These are phyloP conservation scores for Pleurotus tuber-regium DNA, from an alignment of 768 basidiomycete genomes.

Conservation along the genomic window DNA sequence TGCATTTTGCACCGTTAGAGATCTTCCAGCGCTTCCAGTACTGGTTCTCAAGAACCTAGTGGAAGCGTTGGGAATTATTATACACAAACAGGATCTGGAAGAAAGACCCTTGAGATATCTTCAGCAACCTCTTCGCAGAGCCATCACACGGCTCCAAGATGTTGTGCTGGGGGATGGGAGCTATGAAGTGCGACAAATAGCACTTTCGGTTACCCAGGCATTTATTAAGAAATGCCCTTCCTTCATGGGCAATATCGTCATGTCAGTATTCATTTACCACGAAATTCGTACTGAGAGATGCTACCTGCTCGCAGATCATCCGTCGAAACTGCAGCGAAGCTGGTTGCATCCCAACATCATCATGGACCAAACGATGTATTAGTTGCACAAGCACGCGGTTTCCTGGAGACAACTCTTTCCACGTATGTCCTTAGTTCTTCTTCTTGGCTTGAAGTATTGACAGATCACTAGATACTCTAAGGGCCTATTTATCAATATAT, in stretches of 20 bases:
- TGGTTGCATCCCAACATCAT: slow-evolving; percentile 45
- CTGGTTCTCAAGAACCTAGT: slow-evolving; percentile 58
- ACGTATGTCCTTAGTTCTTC: slow-evolving; percentile 31
- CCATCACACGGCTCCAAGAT: slow-evolving; percentile 50
- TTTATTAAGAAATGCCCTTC: slow-evolving; percentile 61
- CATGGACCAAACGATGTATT: slow-evolving; percentile 54
- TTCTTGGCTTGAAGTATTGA: slow-evolving; percentile 4
- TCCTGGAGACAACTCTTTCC: slow-evolving; percentile 50
- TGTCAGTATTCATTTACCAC: too few species aligned
- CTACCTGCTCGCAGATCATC: slow-evolving; percentile 47
- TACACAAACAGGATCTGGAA: slow-evolving; percentile 76
- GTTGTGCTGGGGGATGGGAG: slow-evolving; percentile 51
- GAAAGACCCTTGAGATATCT: slow-evolving; percentile 50
- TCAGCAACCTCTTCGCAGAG: slow-evolving; percentile 48
- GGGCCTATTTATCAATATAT: slow-evolving; percentile 55
- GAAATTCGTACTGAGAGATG: too few species aligned
- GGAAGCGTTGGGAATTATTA: slow-evolving; percentile 60
- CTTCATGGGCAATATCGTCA: slow-evolving; percentile 50
- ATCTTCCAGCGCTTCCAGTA: slow-evolving; percentile 49
- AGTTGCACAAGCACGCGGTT: slow-evolving; percentile 51
- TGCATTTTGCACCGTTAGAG: slow-evolving; percentile 44
- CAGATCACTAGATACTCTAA: slow-evolving; percentile 46
- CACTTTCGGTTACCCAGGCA: slow-evolving; percentile 57
- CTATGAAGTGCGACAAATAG: slow-evolving; percentile 66
- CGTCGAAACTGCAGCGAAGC: slow-evolving; percentile 46